Evolutionary conservation across 164 flowering plant genomes (phyloP).

Genomic region (Warburgia ugandensis): DNA sequence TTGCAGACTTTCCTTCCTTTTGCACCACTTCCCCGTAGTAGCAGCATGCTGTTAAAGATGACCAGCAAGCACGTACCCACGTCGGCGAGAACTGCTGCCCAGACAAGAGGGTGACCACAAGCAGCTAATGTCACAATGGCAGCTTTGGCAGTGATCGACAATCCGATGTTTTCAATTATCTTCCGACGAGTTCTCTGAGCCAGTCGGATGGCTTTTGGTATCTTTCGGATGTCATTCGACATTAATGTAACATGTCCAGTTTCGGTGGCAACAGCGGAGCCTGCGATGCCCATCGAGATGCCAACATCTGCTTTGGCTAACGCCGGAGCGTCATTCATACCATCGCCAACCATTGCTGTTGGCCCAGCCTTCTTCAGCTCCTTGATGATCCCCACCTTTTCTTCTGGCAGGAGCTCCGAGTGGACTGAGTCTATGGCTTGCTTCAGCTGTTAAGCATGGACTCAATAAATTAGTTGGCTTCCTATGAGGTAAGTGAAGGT

Average conservation of each 20-base stretch:
- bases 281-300: conserved; percentile 91
- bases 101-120: conserved; percentile 78
- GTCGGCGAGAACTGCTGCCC: conserved; percentile 90
- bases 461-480: no score
- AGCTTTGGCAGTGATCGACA: conserved; percentile 55
- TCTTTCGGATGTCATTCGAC: conserved; percentile 76
- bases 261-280: conserved; percentile 85
- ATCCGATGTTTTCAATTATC: conserved; percentile 49
- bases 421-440: conserved; percentile 54
- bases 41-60: conserved; percentile 77
- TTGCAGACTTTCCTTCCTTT: no score
- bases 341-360: conserved; percentile 90
- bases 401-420: conserved; percentile 84
- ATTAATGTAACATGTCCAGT: conserved; percentile 76
- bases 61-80: conserved; percentile 86
- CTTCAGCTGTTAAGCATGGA: conserved; percentile 76
- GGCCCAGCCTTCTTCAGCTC: conserved; percentile 47
- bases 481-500: no score
- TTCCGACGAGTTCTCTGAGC: conserved; percentile 43
- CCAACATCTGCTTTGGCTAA: conserved; percentile 85
- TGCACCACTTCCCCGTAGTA: conserved; percentile 49
- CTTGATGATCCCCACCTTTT: conserved; percentile 54
- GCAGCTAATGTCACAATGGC: conserved; percentile 61
- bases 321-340: conserved; percentile 91
- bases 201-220: conserved; percentile 52